These are phyloP conservation scores for Aristolochia fimbriata DNA, from an alignment of 164 flowering plant genomes.

Conservation along the genomic window DNA sequence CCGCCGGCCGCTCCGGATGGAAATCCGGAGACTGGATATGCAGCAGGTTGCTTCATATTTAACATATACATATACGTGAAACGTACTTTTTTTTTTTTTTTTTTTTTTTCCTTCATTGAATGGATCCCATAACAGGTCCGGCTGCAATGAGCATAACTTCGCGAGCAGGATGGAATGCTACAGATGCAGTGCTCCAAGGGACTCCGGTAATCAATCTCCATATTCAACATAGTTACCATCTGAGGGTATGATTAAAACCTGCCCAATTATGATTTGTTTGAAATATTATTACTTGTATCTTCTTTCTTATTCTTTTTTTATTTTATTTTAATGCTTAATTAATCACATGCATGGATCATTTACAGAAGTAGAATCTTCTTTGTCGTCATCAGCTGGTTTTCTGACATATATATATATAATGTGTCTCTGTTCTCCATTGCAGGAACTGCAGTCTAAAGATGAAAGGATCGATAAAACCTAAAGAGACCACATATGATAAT, in stretches of 20 bases:
- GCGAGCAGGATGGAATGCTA: conserved; percentile 98
- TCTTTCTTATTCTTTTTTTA: no score
- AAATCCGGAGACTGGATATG: conserved; percentile 99
- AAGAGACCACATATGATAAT: conserved; percentile 16
- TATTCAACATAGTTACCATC: conserved; percentile 18
- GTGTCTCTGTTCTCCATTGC: not conserved
- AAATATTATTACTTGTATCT: no score
- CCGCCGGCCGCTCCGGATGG: conserved; percentile 61
- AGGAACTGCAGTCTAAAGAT: conserved; percentile 25
- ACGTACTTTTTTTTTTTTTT: not conserved
- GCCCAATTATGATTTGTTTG: not conserved
- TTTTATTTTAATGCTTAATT: no score
- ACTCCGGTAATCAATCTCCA: conserved; percentile 37
- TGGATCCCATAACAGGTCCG: conserved; percentile 35
- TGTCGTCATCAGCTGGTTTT: no score
- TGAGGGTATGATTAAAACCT: conserved; percentile 19
- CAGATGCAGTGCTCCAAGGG: conserved; percentile 90
- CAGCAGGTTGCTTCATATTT: no score
- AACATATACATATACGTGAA: not conserved
- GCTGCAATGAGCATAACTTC: conserved; percentile 96
- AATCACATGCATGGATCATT: no score
- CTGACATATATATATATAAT: no score
- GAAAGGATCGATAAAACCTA: conserved; percentile 7
- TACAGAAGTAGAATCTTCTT: no score
- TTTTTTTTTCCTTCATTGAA: no score